These are phyloP conservation scores for Raphanus hybrid DNA, from an alignment of 441 rosid genomes.

Conservation along the genomic window DNA sequence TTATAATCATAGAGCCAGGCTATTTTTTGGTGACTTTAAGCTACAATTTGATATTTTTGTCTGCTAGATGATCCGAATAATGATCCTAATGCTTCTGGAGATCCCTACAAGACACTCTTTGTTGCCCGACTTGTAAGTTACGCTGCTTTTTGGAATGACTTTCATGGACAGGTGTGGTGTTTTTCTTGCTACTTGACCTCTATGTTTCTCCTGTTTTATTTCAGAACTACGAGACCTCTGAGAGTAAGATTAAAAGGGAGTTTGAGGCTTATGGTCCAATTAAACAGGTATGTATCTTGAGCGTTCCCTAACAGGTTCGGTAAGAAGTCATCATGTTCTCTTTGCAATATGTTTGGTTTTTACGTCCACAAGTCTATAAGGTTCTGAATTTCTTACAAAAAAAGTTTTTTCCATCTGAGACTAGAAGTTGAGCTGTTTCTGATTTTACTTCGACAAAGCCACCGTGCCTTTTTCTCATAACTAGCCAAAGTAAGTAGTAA, in stretches of 20 bases:
- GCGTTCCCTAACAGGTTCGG: constrained; percentile 68
- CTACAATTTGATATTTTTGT: constrained; percentile 12
- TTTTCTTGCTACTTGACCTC: constrained; percentile 20
- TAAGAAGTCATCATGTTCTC: constrained; percentile 55
- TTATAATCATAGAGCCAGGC: constrained; percentile 19
- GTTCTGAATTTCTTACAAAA: constrained; percentile 1
- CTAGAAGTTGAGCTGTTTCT: constrained; percentile 8
- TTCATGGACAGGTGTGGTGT: background rate
- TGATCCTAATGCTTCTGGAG: constrained; percentile 82
- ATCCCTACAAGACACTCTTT: constrained; percentile 93
- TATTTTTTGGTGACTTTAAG: constrained; percentile 15
- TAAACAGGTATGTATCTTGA: constrained; percentile 92
- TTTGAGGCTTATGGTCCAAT: constrained; percentile 96
- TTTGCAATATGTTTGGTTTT: constrained; percentile 19
- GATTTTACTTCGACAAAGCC: constrained; percentile 19
- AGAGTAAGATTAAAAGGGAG: constrained; percentile 97
- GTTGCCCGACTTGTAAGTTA: constrained; percentile 84
- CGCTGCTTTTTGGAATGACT: background rate
- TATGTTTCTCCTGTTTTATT: constrained; percentile 33
- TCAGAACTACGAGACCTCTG: constrained; percentile 94
- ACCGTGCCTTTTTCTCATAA: background rate
- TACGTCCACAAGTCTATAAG: background rate
- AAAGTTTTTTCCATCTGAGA: constrained; percentile 5
- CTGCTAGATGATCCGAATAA: constrained; percentile 79
- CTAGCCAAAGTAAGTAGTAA: constrained; percentile 26